A percentile compares a stretch with the other conserved stretches of the same genome.
Conservation (phyloP, 2,329 filamentous ascomycete genomes). For the Ophiocordyceps camponoti-rufipedis region DNA sequence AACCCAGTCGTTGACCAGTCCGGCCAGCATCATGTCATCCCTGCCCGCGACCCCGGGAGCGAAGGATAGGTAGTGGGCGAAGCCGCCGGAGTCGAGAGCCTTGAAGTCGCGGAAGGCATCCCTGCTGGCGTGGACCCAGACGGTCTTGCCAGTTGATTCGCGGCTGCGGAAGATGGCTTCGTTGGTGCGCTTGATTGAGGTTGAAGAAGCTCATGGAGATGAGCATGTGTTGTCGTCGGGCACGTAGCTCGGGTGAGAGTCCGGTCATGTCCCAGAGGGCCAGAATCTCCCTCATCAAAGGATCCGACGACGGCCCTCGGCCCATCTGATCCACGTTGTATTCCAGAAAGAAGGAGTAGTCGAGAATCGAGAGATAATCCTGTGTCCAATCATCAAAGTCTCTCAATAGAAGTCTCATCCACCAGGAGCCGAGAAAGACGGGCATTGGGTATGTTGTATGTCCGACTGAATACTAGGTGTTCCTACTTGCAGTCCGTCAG, state of each 20-base stretch:
- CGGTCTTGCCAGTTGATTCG: not conserved
- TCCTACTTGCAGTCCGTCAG: too few species aligned
- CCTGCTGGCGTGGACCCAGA: not conserved
- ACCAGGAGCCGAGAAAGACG: not conserved
- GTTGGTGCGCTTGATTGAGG: not conserved
- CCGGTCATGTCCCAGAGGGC: not conserved
- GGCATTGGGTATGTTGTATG: too few species aligned
- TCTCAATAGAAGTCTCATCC: not conserved
- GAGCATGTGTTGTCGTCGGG: not conserved
- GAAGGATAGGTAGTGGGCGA: not conserved
- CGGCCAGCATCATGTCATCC: not conserved
- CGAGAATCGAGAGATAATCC: not conserved
- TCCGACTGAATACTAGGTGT: too few species aligned
- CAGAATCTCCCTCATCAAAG: not conserved
- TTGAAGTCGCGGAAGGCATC: not conserved
- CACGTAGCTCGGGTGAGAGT: not conserved
- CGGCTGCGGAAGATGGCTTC: not conserved
- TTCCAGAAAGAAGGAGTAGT: not conserved
- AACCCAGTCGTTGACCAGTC: constrained; percentile 1
- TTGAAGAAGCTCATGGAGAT: not conserved
- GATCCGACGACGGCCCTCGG: not conserved
- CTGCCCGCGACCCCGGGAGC: not conserved
- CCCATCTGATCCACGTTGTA: not conserved
- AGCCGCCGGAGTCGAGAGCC: not conserved
- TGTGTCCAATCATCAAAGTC: not conserved